A percentile compares a stretch with the other conserved stretches of the same genome.
phyloP scores from a whole-genome alignment of 2,329 filamentous ascomycete genomes.

The Nannizziopsis arthrosporioides region DNA sequence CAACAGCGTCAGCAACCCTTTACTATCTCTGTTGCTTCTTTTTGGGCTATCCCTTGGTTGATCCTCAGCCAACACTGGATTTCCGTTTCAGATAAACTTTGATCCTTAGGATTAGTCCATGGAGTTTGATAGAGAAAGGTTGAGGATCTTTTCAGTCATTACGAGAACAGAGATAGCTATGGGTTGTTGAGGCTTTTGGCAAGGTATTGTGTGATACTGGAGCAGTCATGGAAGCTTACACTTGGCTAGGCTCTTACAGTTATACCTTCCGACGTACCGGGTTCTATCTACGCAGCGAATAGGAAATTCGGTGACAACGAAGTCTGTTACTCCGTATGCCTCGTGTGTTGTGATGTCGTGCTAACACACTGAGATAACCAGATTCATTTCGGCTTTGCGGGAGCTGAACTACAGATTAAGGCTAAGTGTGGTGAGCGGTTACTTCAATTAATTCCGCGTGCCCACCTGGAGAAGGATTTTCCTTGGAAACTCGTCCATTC shows the following conservation, averaged over 20 bases:
- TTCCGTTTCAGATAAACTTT: too few relatives aligned
- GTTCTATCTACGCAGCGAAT: slow-evolving; percentile 27
- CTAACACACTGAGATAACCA: slow-evolving; percentile 10
- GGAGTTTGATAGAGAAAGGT: too few relatives aligned
- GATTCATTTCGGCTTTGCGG: slow-evolving; percentile 18
- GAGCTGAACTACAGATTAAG: slow-evolving; percentile 16
- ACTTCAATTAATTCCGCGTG: slow-evolving; percentile 22
- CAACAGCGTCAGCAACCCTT: too few relatives aligned
- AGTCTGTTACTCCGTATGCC: slow-evolving; percentile 9
- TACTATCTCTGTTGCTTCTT: too few relatives aligned
- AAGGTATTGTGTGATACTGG: slow-evolving; percentile 6
- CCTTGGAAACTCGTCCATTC: slow-evolving; percentile 26
- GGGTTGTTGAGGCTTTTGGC: too few relatives aligned
- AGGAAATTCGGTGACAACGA: slow-evolving; percentile 19
- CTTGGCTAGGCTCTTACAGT: slow-evolving; percentile 22
- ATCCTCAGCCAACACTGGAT: too few relatives aligned
- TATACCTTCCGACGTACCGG: slow-evolving; percentile 24
- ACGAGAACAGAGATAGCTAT: too few relatives aligned
- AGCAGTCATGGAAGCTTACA: slow-evolving; percentile 9
- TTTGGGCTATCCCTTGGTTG: too few relatives aligned
- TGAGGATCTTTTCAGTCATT: too few relatives aligned
- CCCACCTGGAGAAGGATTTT: slow-evolving; percentile 14
- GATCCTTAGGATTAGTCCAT: too few relatives aligned
- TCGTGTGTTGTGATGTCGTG: not conserved
- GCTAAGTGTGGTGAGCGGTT: slow-evolving; percentile 5